phyloP scores from a whole-genome alignment of 2,329 filamentous ascomycete species.

The Sporothrix globosa region DNA sequence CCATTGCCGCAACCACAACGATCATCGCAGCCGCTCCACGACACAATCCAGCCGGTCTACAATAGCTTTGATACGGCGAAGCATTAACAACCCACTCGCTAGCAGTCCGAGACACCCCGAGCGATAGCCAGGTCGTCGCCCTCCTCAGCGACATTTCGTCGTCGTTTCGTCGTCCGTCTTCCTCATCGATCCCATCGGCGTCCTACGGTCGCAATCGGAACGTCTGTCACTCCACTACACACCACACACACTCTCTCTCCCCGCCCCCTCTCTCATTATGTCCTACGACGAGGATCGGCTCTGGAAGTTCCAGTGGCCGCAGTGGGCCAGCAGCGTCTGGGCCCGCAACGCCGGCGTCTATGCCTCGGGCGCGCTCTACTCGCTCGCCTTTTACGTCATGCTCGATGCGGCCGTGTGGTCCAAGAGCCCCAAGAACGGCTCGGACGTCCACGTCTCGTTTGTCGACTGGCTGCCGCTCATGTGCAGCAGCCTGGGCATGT shows the following conservation, averaged over 20 bases:
- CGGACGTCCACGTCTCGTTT: slow-evolving; percentile 65
- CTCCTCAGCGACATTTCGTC: not conserved
- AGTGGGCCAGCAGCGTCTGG: slow-evolving; percentile 68
- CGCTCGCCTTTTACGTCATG: slow-evolving; percentile 69
- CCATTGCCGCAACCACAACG: not conserved
- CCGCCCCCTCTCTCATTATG: slow-evolving; percentile 2
- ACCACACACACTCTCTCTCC: not conserved
- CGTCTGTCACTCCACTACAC: not conserved
- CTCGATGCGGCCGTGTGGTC: slow-evolving; percentile 71
- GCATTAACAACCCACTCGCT: not conserved
- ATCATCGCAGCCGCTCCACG: slow-evolving; percentile 7
- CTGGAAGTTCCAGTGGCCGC: slow-evolving; percentile 68
- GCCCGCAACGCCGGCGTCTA: slow-evolving; percentile 68
- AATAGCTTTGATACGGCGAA: not conserved
- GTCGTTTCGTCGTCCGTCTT: not conserved
- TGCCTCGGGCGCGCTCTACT: slow-evolving; percentile 65
- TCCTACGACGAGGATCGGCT: slow-evolving; percentile 61
- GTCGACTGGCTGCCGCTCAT: slow-evolving; percentile 71
- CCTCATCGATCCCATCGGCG: not conserved
- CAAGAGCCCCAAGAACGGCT: slow-evolving; percentile 62
- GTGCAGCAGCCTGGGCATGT: slow-evolving; percentile 68
- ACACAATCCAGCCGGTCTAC: not conserved
- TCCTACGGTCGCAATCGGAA: not conserved
- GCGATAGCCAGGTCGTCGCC: not conserved
- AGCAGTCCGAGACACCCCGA: slow-evolving; percentile 1